phyloP scores from a whole-genome alignment of 495 filamentous ascomycete species.

The Penicillium tannophilum region DNA sequence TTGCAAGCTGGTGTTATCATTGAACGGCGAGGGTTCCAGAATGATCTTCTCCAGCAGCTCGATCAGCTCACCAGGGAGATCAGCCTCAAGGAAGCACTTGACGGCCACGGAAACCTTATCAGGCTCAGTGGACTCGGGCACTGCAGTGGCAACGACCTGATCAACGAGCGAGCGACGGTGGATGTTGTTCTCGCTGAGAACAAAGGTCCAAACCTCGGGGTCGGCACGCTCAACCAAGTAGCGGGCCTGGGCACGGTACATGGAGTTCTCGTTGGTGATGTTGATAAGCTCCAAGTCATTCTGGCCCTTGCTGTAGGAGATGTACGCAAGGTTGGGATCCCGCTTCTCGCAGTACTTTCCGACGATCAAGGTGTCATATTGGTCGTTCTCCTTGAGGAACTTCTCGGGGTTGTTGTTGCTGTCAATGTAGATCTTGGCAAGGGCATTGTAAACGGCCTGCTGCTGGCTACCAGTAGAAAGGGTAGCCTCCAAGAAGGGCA shows the following conservation, averaged over 20 bases:
- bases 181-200: slow-evolving; percentile 92
- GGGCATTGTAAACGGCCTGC: slow-evolving; percentile 95
- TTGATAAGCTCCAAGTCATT: slow-evolving; percentile 97
- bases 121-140: slow-evolving; percentile 91
- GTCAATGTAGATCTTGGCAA: slow-evolving; percentile 99
- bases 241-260: slow-evolving; percentile 96
- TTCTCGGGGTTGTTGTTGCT: slow-evolving; percentile 99
- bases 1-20: slow-evolving; percentile 93
- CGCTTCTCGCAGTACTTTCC: slow-evolving; percentile 99
- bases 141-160: slow-evolving; percentile 94
- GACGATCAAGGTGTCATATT: slow-evolving; percentile 90
- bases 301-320: slow-evolving; percentile 94
- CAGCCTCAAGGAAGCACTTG: slow-evolving; percentile 84
- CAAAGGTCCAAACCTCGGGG: slow-evolving; percentile 89
- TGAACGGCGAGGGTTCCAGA: slow-evolving; percentile 94
- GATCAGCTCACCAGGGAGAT: slow-evolving; percentile 92
- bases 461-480: slow-evolving; percentile 92
- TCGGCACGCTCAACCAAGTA: slow-evolving; percentile 93
- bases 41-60: slow-evolving; percentile 99
- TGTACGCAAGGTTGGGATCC: slow-evolving; percentile 95
- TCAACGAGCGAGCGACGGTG: slow-evolving; percentile 92
- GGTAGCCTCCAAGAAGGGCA: slow-evolving; percentile 96
- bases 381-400: slow-evolving; percentile 97
- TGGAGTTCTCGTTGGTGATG: slow-evolving; percentile 98
- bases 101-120: slow-evolving; percentile 96